Base-by-base conservation (phyloP, 352 stramenopile species). In the Blastocystis hominis region DNA sequence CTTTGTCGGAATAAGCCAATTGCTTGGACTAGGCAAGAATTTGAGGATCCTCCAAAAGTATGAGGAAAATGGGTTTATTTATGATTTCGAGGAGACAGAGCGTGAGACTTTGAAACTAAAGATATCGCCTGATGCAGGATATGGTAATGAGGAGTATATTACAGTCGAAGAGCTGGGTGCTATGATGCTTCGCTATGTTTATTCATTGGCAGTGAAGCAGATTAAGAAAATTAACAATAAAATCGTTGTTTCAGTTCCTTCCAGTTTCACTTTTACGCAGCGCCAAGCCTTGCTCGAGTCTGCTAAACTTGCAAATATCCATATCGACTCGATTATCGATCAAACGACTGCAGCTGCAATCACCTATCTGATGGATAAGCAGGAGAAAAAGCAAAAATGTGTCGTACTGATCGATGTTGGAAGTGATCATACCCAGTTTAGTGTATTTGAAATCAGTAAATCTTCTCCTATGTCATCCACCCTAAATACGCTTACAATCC, bases 301-400 rank as follows among this genome's bases (percentile, higher is more conserved):
- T 0, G 70, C 70, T 20, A 62, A 24, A 46, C 70, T 80, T 7
- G 70, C 40, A 20, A 63, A 80, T 42, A 61, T 80, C 30, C 20
- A 80, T 42, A 46, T 80, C 15, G 10, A 63, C 7, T 36, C 70
- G 13, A 50, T 80, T 15, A 80, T 80, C 54, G 70, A 80, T 62
- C 70, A 80, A 40, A 80, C 70, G 7, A 80, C 70, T 38, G 70
- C 70, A 13, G 63, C 42, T 80, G 70, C 70, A 9, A 46, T 80
- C 10, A 80, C 70, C 50, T 80, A 66, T 24, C 42, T 46, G 15
- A 80, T 80, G 70, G 63, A 40, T 15, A 40, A 46, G n/a, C 38
- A 42, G 30, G 17, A 20, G 2, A n/a, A 80, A 24, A 46, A 46
- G 9, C 17, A 63, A 3, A 80, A 80, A n/a, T 46, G 70, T 24